phyloP scores from a whole-genome alignment of 345 rosid species.

The Aethionema arabicum region DNA sequence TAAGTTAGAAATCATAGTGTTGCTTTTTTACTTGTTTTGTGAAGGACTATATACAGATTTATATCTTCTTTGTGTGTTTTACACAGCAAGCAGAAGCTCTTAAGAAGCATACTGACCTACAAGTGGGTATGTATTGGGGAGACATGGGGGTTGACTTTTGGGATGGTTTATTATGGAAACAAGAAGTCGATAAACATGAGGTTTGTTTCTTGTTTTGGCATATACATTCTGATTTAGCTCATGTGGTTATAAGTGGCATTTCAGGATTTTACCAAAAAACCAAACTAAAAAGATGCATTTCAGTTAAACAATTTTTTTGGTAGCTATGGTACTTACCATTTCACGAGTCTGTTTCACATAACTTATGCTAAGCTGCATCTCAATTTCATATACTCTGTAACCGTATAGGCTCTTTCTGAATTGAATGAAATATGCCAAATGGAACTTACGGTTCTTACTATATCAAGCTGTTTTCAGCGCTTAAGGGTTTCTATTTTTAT shows the following conservation, averaged over 20 bases:
- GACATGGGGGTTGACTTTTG: slow-evolving; percentile 78
- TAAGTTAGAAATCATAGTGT: not conserved
- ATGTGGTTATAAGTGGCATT: not conserved
- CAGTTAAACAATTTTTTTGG: not conserved
- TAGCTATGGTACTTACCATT: slow-evolving; percentile 6
- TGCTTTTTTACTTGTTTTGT: slow-evolving; percentile 1
- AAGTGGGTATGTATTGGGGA: slow-evolving; percentile 79
- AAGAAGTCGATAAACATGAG: slow-evolving; percentile 59
- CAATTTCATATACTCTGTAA: not conserved
- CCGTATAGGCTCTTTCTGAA: not conserved
- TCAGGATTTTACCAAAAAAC: not conserved
- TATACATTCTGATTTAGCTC: not conserved
- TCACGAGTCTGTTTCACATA: not conserved
- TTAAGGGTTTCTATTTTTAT: not conserved
- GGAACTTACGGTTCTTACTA: not conserved
- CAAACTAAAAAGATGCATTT: not conserved
- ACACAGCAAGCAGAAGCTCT: slow-evolving; percentile 79
- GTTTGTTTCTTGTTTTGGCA: slow-evolving; percentile 36
- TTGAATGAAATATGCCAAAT: not conserved
- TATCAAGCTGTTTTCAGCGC: not conserved
- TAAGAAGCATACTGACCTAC: slow-evolving; percentile 63
- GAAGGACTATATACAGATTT: slow-evolving; percentile 2
- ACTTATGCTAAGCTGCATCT: too few relatives aligned
- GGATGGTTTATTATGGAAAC: slow-evolving; percentile 56
- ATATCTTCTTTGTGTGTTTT: slow-evolving; percentile 15